Base-by-base conservation (phyloP, 768 basidiomycete genomes). In the Polyporus arcularius region DNA sequence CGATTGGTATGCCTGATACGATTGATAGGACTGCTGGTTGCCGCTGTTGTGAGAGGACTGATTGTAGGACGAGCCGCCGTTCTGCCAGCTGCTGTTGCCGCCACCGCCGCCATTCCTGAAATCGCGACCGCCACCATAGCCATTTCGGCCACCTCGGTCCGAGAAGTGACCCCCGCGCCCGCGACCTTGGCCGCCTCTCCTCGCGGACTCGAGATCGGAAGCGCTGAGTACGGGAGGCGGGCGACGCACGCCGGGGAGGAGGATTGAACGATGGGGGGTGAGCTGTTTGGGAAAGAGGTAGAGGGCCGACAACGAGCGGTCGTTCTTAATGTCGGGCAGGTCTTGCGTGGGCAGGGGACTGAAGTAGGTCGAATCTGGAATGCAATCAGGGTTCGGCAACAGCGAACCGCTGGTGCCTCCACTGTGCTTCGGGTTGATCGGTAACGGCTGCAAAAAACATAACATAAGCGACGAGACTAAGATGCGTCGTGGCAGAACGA, bases 281-380 rank as follows among this genome's bases (percentile, higher is more conserved):
- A 88, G 72, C 69, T 98, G 96, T 69, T 85, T 83, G 0, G 97
- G 96, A 83, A 95, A 97, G 73, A 85, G 87, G 74, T 94, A 98
- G 35, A 87, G 74, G 2, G 88, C 94, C 0, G 94, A 96, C 12
- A 98, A 77, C 10, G 96, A 92, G 26, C 85, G 83, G 74, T 99
- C 95, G 70, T 90, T 89, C 67, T 83, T 82, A 66, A 99, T 88
- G 74, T 98, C 95, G 3, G 84, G 83, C 52, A 92, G 76, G 53
- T 81, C 80, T 42, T 85, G 73, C 21, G 76, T 73, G 4, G 79
- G 66, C 39, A 99, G 75, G 9, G 92, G 94, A 35, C 84, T 85
- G 67, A 87, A 86, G 72, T 92, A 96, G 0, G 93, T 96, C 6
- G 95, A 91, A 53, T 94, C 93, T 3, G 97, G 97, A 12, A 98